phyloP scores from a whole-genome alignment of 2,329 filamentous ascomycete genomes.

The Hymenoscyphus fructigenus region DNA sequence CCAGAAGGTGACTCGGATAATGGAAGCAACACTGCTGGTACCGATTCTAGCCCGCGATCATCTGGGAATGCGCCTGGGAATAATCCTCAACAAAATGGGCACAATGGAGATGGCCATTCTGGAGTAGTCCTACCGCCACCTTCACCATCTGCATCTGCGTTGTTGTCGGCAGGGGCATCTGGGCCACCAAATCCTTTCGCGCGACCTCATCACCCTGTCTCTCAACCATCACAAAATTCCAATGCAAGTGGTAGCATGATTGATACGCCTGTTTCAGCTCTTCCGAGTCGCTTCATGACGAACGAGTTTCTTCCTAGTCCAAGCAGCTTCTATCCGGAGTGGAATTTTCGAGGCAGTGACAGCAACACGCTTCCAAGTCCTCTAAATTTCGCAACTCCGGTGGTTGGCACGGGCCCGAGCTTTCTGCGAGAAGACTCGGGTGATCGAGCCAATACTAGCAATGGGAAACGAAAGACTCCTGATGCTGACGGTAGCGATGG shows the following conservation, averaged over 20 bases:
- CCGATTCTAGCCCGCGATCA: slow-evolving; percentile 49
- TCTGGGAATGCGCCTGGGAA: slow-evolving; percentile 28
- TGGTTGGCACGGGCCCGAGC: slow-evolving; percentile 60
- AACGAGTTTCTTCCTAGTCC: slow-evolving; percentile 87
- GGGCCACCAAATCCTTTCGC: slow-evolving; percentile 97
- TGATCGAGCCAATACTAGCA: slow-evolving; percentile 23
- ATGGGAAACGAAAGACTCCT: slow-evolving; percentile 32
- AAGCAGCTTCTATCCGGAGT: slow-evolving; percentile 88
- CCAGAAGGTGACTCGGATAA: slow-evolving; percentile 86
- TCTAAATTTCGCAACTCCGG: slow-evolving; percentile 86
- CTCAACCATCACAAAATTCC: slow-evolving; percentile 41
- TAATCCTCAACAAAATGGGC: slow-evolving; percentile 30
- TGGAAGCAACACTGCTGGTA: slow-evolving; percentile 67
- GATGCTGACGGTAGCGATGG: slow-evolving; percentile 29
- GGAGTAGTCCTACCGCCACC: slow-evolving; percentile 86
- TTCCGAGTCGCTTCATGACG: slow-evolving; percentile 87
- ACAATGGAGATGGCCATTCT: slow-evolving; percentile 55
- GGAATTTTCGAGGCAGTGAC: slow-evolving; percentile 71
- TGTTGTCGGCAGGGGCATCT: slow-evolving; percentile 86
- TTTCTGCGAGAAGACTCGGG: slow-evolving; percentile 57
- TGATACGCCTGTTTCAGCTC: slow-evolving; percentile 87
- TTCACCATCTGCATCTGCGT: slow-evolving; percentile 75
- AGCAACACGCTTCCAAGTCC: slow-evolving; percentile 90
- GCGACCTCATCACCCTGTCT: slow-evolving; percentile 67
- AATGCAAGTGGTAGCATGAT: slow-evolving; percentile 47